A percentile compares a stretch with the other conserved stretches of the same genome.
Conservation (phyloP, 805 yeast genomes). For the Lipomyces starkeyi region DNA sequence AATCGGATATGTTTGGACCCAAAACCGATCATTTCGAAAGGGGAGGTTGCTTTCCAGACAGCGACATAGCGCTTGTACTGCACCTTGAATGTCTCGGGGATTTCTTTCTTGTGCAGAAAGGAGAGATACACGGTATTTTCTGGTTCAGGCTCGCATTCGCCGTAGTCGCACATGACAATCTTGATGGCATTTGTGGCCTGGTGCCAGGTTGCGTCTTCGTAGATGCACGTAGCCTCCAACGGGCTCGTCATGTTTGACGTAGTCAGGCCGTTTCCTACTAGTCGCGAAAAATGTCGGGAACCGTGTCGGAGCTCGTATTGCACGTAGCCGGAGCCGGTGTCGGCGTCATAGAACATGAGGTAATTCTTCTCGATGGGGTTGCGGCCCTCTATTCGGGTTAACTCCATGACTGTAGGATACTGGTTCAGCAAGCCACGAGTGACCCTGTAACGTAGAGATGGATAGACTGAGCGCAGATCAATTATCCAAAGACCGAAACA, state of each 20-base stretch:
- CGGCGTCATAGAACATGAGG: constrained; percentile 30
- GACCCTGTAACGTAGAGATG: constrained; percentile 33
- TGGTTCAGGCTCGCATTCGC: constrained; percentile 32
- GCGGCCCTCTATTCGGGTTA: constrained; percentile 34
- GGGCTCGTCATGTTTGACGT: constrained; percentile 34
- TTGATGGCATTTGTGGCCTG: constrained; percentile 37
- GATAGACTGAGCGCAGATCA: constrained; percentile 35
- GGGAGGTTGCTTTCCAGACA: constrained; percentile 30
- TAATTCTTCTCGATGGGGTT: constrained; percentile 31
- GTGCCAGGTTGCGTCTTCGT: constrained; percentile 33
- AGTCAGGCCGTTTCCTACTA: constrained; percentile 36
- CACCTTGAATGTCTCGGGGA: constrained; percentile 26
- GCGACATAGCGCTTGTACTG: constrained; percentile 32
- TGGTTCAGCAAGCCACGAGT: constrained; percentile 31
- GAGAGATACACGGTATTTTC: constrained; percentile 34
- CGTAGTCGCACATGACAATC: constrained; percentile 35
- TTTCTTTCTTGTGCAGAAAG: constrained; percentile 30
- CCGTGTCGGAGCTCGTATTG: constrained; percentile 33
- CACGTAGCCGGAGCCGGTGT: constrained; percentile 24
- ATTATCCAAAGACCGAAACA: constrained; percentile 37
- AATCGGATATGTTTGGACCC: constrained; percentile 23
- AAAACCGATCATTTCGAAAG: constrained; percentile 32
- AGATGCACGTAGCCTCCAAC: constrained; percentile 27
- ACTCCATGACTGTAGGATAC: constrained; percentile 33
- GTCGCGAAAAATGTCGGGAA: constrained; percentile 31